phyloP scores from a whole-genome alignment of 1,284 basidiomycete genomes.

The Fomitopsis schrenkii region DNA sequence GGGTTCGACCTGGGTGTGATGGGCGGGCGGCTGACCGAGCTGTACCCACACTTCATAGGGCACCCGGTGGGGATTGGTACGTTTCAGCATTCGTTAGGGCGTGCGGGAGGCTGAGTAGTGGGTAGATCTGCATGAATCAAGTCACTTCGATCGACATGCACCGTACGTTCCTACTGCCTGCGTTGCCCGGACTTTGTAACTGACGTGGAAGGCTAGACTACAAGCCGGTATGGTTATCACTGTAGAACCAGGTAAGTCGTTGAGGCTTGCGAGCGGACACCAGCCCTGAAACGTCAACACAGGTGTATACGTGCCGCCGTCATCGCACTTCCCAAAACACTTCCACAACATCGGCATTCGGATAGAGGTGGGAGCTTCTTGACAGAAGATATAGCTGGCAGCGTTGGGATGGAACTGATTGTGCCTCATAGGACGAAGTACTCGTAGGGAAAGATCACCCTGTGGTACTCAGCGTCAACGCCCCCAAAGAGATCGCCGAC shows the following conservation, averaged over 20 bases:
- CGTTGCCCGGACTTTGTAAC: conserved; percentile 11
- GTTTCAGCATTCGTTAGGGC: conserved; percentile 17
- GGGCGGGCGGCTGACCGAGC: conserved; percentile 63
- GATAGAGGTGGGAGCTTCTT: conserved; percentile 61
- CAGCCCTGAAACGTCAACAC: not conserved
- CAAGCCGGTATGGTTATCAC: conserved; percentile 86
- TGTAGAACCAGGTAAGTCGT: conserved; percentile 64
- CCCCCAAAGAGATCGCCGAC: conserved; percentile 89
- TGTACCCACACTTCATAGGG: conserved; percentile 87
- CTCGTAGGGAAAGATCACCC: conserved; percentile 69
- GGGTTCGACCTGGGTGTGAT: conserved; percentile 61
- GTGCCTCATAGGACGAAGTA: conserved; percentile 71
- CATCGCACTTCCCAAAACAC: conserved; percentile 71
- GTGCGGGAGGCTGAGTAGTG: conserved; percentile 5
- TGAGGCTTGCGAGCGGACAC: not conserved
- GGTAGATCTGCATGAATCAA: conserved; percentile 80
- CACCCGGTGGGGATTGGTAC: conserved; percentile 83
- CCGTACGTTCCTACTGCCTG: conserved; percentile 27
- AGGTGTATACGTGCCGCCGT: conserved; percentile 83
- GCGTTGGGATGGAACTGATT: not conserved
- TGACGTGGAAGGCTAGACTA: conserved; percentile 38
- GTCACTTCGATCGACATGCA: conserved; percentile 41
- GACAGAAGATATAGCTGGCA: too few relatives aligned
- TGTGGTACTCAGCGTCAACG: conserved; percentile 67
- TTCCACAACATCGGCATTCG: conserved; percentile 90